phyloP scores from a whole-genome alignment of 1,284 basidiomycete species.

The Trichosporon sp. region DNA sequence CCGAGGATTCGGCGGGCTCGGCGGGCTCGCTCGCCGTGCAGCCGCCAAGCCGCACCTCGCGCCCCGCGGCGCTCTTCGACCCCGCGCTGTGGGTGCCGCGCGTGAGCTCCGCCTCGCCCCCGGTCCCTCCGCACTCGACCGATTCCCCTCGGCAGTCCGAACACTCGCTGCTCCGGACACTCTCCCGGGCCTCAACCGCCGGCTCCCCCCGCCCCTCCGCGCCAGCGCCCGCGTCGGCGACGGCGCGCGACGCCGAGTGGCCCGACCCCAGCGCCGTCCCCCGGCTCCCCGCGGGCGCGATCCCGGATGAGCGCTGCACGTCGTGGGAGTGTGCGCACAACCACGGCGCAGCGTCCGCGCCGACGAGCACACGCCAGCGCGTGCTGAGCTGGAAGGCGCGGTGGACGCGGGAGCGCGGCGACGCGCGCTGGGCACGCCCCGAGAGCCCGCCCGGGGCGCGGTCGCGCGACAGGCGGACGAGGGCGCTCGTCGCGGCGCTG shows the following conservation, averaged over 20 bases:
- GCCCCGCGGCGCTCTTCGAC: too few species aligned
- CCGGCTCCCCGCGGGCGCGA: background rate
- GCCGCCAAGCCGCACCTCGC: too few species aligned
- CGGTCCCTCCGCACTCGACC: too few species aligned
- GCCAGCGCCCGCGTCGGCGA: too few species aligned
- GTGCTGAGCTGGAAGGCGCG: background rate
- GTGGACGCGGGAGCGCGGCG: background rate
- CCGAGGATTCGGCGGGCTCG: too few species aligned
- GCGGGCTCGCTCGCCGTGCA: too few species aligned
- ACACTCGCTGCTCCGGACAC: too few species aligned
- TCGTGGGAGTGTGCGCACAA: background rate
- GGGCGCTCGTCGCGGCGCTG: background rate
- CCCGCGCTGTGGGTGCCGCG: too few species aligned
- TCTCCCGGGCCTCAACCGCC: too few species aligned
- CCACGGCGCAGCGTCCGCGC: background rate
- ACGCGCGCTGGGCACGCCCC: background rate
- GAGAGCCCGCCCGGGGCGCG: background rate
- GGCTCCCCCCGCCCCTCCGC: too few species aligned
- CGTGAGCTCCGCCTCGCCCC: too few species aligned
- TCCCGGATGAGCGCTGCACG: background rate
- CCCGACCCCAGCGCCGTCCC: background rate
- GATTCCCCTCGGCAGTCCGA: too few species aligned
- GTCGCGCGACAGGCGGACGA: background rate
- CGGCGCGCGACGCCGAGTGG: background rate
- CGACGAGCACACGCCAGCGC: background rate